Evolutionary conservation across 768 basidiomycete species (phyloP).

Genomic region (Russula brevipes): DNA sequence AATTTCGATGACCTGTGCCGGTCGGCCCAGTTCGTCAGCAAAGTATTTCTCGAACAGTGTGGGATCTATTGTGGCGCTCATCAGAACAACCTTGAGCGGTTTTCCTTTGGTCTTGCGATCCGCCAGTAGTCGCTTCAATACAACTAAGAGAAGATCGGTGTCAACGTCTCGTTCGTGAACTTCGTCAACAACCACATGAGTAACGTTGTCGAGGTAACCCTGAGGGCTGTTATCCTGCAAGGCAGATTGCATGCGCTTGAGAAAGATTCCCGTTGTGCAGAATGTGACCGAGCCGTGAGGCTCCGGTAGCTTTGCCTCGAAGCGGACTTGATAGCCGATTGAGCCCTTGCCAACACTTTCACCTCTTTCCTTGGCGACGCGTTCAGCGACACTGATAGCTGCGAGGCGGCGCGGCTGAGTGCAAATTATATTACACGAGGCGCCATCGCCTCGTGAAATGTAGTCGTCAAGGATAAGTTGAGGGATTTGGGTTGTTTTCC

Average conservation of each 20-base stretch:
- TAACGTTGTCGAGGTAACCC: slow-evolving; percentile 62
- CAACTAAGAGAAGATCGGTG: slow-evolving; percentile 84
- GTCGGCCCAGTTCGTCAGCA: slow-evolving; percentile 49
- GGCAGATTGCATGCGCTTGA: slow-evolving; percentile 77
- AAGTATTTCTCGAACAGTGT: slow-evolving; percentile 88
- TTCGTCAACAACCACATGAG: slow-evolving; percentile 92
- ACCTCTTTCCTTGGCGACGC: slow-evolving; percentile 85
- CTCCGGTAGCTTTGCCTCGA: slow-evolving; percentile 75
- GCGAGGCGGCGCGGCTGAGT: slow-evolving; percentile 91
- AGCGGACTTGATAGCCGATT: slow-evolving; percentile 90
- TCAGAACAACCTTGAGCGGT: slow-evolving; percentile 81
- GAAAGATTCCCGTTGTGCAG: slow-evolving; percentile 88
- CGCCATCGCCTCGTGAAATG: slow-evolving; percentile 73
- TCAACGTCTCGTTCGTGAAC: slow-evolving; percentile 95
- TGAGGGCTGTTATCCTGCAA: slow-evolving; percentile 43
- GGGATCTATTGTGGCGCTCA: slow-evolving; percentile 96
- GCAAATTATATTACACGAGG: slow-evolving; percentile 83
- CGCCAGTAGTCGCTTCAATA: slow-evolving; percentile 75
- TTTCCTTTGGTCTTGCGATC: slow-evolving; percentile 65
- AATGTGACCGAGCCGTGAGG: slow-evolving; percentile 83
- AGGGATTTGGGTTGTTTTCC: slow-evolving; percentile 93
- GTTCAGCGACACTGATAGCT: slow-evolving; percentile 86
- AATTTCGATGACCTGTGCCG: slow-evolving; percentile 69
- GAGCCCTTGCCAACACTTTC: slow-evolving; percentile 57
- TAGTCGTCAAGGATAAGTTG: slow-evolving; percentile 85